phyloP scores from a whole-genome alignment of 2,329 filamentous ascomycete genomes.

The Tolypocladium ophioglossoides region DNA sequence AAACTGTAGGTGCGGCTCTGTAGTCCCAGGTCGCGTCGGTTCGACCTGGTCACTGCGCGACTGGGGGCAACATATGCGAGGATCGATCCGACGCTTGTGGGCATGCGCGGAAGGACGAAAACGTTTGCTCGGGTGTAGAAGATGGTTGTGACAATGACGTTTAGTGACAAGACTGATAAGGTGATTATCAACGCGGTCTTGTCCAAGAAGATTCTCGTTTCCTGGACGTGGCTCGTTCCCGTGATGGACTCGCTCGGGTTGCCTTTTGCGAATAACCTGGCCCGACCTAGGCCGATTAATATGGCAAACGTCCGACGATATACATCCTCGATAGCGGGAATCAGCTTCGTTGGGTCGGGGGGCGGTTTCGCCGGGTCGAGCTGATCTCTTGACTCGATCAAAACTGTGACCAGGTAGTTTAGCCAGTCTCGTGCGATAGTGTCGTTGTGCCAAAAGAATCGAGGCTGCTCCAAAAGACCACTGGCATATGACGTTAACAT shows the following conservation, averaged over 20 bases:
- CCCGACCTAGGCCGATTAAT: conserved; percentile 28
- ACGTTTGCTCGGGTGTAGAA: conserved; percentile 32
- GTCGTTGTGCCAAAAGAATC: conserved; percentile 35
- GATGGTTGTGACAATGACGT: conserved; percentile 28
- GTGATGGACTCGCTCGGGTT: not conserved
- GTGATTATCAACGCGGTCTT: conserved; percentile 32
- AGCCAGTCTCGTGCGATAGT: conserved; percentile 22
- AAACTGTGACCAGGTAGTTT: not conserved
- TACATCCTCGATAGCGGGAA: conserved; percentile 8
- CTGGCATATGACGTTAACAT: not conserved
- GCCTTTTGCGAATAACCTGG: conserved; percentile 10
- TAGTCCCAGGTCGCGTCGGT: not conserved
- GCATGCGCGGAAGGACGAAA: conserved; percentile 37
- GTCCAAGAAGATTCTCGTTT: conserved; percentile 38
- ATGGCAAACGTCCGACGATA: conserved; percentile 15
- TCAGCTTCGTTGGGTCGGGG: conserved; percentile 9
- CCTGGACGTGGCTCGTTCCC: conserved; percentile 9
- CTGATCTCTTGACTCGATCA: no score
- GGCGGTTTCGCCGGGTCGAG: not conserved
- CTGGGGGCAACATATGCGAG: conserved; percentile 38
- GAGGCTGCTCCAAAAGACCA: not conserved
- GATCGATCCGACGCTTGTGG: conserved; percentile 36
- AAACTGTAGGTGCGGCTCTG: conserved; percentile 29
- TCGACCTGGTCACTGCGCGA: conserved; percentile 16
- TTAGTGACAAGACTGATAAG: conserved; percentile 28